A percentile compares a stretch with the other conserved stretches of the same genome.
Evolutionary conservation across 441 rosid genomes (phyloP).

Genomic region (Populus hybrid): DNA sequence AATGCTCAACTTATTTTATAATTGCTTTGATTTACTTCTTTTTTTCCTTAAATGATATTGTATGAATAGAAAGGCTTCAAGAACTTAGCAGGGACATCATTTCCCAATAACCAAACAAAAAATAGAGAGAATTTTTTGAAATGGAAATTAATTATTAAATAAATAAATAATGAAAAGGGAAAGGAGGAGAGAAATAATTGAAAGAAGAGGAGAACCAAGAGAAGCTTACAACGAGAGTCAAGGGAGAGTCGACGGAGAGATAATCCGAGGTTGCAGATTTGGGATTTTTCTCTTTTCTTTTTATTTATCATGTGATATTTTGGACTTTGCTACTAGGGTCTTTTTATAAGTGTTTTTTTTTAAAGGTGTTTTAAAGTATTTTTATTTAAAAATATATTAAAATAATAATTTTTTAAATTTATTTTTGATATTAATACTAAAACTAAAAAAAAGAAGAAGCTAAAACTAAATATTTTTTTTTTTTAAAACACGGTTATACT

Average conservation of each 20-base stretch:
- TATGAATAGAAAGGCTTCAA: background rate
- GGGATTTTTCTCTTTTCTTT: conserved; percentile 4
- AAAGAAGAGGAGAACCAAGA: conserved; percentile 19
- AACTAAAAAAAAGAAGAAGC: too few species aligned
- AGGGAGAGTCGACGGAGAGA: conserved; percentile 49
- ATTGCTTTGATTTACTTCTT: background rate
- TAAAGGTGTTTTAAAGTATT: too few species aligned
- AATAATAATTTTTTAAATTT: too few species aligned
- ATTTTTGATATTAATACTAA: too few species aligned
- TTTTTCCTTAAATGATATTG: background rate
- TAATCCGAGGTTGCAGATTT: conserved; percentile 38
- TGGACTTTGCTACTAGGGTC: conserved; percentile 6
- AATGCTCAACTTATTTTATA: background rate
- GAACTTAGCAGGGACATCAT: background rate
- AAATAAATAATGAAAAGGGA: too few species aligned
- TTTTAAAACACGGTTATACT: too few species aligned
- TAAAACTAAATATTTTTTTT: too few species aligned
- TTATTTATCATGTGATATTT: conserved; percentile 51
- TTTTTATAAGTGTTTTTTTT: too few species aligned
- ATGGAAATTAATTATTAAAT: background rate
- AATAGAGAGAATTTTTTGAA: background rate
- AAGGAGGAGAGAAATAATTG: background rate
- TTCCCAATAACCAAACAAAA: conserved; percentile 12
- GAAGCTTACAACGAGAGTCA: conserved; percentile 40
- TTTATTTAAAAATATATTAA: too few species aligned